Base-by-base conservation (phyloP, 805 yeast species). In the Kodamaea leandrae region DNA sequence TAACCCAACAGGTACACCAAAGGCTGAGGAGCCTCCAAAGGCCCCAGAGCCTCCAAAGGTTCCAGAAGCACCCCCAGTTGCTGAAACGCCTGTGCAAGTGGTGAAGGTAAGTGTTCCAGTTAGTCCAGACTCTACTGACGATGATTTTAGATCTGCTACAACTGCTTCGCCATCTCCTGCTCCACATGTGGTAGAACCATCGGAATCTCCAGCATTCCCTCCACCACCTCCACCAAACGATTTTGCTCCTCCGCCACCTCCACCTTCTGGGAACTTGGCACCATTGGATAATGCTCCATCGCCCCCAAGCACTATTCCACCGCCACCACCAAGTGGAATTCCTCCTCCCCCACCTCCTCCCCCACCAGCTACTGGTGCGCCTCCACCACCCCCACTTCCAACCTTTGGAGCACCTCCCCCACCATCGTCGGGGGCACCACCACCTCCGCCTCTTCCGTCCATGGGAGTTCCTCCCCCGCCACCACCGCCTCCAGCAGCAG, bases 391-490 rank as follows among this genome's bases (percentile, higher is more conserved):
- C 14, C 52, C 54, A 16, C 38, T 58, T 16, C 57, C 60, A 4
- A 59, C 60, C 6, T 55, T 60, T 13, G 42, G 60, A 46, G 50
- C 49, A 25, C 48, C 47, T 13, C 52, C 57, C 10, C 55, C 48
- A 23, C 57, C 63, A 6, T 53, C 65, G 21, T 42, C 56, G 20
- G 58, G 66, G 17, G 59, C 64, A n/a, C 60, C 61, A 36, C 50
- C 60, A 4, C 55, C 54, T 16, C 68, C 77, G 2, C 73, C 78
- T 9, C 71, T 76, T 13, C 72, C 71, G 5, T 44, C 50, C 6
- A 50, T 53, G 3, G 38, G 34, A 28, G 44, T 36, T 14, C 56
- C 59, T 25, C 58, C 66, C n/a, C 58, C 60, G 6, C 52, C 58
- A 5, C 55, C 67, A 21, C 57, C 64, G 16, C 57, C 71, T 5